These are phyloP conservation scores for Elaeagnus macrophylla DNA, from an alignment of 306 rosid species.

Conservation along the genomic window DNA sequence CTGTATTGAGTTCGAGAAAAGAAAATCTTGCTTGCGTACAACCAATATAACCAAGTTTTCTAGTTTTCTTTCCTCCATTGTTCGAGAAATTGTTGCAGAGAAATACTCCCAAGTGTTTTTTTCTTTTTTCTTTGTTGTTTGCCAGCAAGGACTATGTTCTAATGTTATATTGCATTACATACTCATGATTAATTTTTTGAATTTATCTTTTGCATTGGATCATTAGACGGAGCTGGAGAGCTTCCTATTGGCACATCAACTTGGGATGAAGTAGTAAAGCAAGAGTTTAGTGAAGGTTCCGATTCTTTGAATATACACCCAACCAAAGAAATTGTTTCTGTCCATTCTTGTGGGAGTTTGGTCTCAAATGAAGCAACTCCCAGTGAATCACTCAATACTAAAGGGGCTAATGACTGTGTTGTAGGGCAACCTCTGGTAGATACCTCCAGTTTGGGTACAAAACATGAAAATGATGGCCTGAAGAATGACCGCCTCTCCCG, in stretches of 20 bases:
- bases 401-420: conserved; percentile 20
- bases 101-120: no score
- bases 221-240: conserved; percentile 37
- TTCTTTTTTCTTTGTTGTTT: no score
- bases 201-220: conserved; percentile 15
- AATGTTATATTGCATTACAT: conserved; percentile 4
- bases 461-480: conserved; percentile 41
- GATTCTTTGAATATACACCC: conserved; percentile 14
- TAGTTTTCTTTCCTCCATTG: no score
- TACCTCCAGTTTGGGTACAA: conserved; percentile 25
- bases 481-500: conserved; percentile 43
- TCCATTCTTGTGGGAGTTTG: conserved; percentile 21
- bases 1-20: no score
- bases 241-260: conserved; percentile 34
- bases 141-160: not conserved
- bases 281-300: conserved; percentile 27
- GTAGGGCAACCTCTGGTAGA: conserved; percentile 29
- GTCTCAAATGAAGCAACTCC: conserved; percentile 20
- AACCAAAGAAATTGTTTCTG: conserved; percentile 15
- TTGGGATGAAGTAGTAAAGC: conserved; percentile 44
- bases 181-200: conserved; percentile 12
- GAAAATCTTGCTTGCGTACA: no score
- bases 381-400: conserved; percentile 24
- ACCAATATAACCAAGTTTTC: no score
- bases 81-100: no score